Conservation (phyloP, 306 rosid genomes). For the Boehmeria nivea region DNA sequence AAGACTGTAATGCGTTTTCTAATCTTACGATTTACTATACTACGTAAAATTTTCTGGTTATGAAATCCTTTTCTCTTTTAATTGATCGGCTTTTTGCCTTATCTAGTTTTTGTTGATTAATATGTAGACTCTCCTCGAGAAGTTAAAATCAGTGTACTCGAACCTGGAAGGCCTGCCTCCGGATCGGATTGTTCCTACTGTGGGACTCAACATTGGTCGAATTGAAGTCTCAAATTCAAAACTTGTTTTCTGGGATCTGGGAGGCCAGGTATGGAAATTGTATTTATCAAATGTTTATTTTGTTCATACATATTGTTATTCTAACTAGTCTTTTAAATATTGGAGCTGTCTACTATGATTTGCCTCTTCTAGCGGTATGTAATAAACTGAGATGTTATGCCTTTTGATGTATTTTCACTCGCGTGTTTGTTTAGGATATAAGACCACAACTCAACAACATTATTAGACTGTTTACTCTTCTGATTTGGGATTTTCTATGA, state of each 20-base stretch:
- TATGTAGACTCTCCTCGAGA: constrained; percentile 88
- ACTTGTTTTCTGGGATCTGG: constrained; percentile 96
- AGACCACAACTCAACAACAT: too few relatives aligned
- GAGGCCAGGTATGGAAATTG: constrained; percentile 80
- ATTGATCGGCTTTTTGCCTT: background rate
- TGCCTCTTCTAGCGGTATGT: too few relatives aligned
- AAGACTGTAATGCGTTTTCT: constrained; percentile 66
- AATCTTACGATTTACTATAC: constrained; percentile 2
- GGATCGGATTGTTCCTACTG: constrained; percentile 97
- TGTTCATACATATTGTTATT: background rate
- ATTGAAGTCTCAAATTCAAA: constrained; percentile 75
- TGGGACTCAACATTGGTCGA: constrained; percentile 96
- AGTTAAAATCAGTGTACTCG: constrained; percentile 77
- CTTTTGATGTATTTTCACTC: too few relatives aligned
- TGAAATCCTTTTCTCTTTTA: constrained; percentile 3
- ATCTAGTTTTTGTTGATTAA: constrained; percentile 4
- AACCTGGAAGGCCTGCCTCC: constrained; percentile 84
- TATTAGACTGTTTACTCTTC: too few relatives aligned
- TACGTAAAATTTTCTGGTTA: background rate
- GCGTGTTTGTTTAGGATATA: too few relatives aligned
- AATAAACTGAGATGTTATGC: too few relatives aligned
- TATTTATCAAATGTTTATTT: background rate
- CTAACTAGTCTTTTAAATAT: background rate
- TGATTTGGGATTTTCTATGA: too few relatives aligned
- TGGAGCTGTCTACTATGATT: too few relatives aligned